These are phyloP conservation scores for Cornus kousa DNA, from an alignment of 148 eudicot genomes.

Conservation along the genomic window DNA sequence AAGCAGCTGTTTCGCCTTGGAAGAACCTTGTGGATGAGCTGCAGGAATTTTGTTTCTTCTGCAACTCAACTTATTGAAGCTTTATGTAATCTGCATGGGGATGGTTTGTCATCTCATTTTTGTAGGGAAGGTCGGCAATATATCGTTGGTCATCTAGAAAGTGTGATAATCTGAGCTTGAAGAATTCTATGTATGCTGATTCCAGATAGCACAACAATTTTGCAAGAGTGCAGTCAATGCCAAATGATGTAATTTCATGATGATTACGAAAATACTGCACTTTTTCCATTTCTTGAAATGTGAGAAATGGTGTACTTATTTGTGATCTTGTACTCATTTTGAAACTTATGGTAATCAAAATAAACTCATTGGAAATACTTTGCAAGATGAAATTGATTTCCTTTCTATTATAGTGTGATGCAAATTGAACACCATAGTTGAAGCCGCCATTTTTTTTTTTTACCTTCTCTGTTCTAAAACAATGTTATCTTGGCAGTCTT, in stretches of 20 bases:
- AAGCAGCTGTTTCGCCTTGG: background rate
- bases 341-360: background rate
- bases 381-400: background rate
- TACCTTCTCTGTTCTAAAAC: too few relatives aligned
- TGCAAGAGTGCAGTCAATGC: background rate
- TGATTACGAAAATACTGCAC: too few relatives aligned
- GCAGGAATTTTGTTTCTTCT: too few relatives aligned
- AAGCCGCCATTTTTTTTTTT: too few relatives aligned
- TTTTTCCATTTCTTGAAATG: background rate
- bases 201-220: background rate
- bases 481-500: too few relatives aligned
- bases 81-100: too few relatives aligned
- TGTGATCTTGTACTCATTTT: background rate
- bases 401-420: too few relatives aligned
- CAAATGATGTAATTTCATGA: background rate
- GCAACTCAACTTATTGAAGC: too few relatives aligned
- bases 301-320: background rate
- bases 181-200: background rate
- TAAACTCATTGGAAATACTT: too few relatives aligned
- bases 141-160: background rate
- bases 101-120: too few relatives aligned
- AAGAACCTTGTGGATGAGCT: too few relatives aligned
- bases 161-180: background rate
- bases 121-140: background rate
- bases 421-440: too few relatives aligned